Conservation (phyloP, 1,284 basidiomycete species). For the Athelia sp. region DNA sequence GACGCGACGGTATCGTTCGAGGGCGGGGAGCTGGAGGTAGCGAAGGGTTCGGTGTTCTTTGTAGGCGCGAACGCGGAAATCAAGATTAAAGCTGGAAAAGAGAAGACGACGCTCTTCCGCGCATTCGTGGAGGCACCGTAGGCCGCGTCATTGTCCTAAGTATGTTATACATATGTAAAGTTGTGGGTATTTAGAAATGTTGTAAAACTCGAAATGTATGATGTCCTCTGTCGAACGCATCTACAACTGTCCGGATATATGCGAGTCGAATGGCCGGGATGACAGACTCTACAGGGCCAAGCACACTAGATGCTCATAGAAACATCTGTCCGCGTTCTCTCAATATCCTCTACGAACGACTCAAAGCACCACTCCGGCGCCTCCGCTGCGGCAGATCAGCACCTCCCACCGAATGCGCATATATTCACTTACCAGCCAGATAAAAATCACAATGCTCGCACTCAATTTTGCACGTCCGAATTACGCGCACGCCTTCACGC, state of each 20-base stretch:
- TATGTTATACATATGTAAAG: no score
- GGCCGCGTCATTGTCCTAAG: no score
- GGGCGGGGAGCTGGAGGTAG: conserved; percentile 38
- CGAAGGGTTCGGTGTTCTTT: conserved; percentile 79
- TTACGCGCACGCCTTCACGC: conserved; percentile 42
- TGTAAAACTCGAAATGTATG: no score
- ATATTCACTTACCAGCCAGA: conserved; percentile 7
- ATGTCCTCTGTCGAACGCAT: no score
- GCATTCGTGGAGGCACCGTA: neutral
- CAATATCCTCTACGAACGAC: conserved; percentile 26
- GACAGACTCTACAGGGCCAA: no score
- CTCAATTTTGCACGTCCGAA: conserved; percentile 45
- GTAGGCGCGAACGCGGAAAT: conserved; percentile 71
- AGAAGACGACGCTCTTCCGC: neutral
- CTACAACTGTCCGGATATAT: no score
- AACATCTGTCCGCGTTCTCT: conserved; percentile 7
- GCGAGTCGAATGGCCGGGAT: no score
- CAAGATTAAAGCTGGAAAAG: conserved; percentile 30
- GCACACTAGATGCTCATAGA: no score
- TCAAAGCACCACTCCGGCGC: conserved; percentile 53
- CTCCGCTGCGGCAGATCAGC: conserved; percentile 48
- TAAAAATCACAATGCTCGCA: conserved; percentile 38
- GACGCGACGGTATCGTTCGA: conserved; percentile 50
- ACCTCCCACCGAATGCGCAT: conserved; percentile 20
- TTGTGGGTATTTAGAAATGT: no score